A percentile compares a stretch with the other conserved stretches of the same genome.
These are phyloP conservation scores for Phytophthora tentaculata DNA, from an alignment of 352 stramenopile genomes.

Conservation along the genomic window DNA sequence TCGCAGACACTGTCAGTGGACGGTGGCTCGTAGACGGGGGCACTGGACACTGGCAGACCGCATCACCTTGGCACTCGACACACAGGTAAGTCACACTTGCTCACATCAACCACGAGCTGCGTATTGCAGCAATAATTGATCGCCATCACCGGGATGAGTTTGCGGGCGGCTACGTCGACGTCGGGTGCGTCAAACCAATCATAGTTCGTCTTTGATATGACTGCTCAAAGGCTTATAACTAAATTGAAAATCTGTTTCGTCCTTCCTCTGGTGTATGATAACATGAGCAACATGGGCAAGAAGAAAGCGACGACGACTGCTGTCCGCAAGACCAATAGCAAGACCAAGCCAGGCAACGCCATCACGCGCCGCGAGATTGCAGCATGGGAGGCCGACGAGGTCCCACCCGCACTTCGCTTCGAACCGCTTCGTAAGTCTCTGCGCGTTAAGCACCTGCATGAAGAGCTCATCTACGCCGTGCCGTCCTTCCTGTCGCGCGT, in stretches of 20 bases:
- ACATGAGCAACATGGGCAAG: conserved; percentile 25
- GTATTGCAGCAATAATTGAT: background rate
- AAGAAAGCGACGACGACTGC: conserved; percentile 19
- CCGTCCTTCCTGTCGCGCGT: conserved; percentile 62
- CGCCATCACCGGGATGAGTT: conserved; percentile 11
- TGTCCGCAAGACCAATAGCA: conserved; percentile 24
- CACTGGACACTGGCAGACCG: no score
- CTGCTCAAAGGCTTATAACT: background rate
- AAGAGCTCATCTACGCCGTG: conserved; percentile 73
- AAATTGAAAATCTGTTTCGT: background rate
- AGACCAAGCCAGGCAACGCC: conserved; percentile 23
- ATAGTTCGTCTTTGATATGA: background rate
- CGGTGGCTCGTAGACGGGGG: no score
- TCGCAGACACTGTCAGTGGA: no score
- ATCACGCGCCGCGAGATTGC: conserved; percentile 22
- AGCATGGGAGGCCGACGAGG: conserved; percentile 32
- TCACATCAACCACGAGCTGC: background rate
- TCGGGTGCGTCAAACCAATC: conserved; percentile 20
- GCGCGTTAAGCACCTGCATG: conserved; percentile 45
- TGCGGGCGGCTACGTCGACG: background rate
- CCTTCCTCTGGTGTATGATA: conserved; percentile 1
- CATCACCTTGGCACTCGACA: no score
- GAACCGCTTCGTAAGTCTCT: conserved; percentile 47
- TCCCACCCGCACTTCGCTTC: conserved; percentile 55
- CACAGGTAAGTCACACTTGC: no score